A percentile compares a stretch with the other conserved stretches of the same genome.
phyloP scores from a whole-genome alignment of 1,284 basidiomycete species.

The Moesziomyces sp. region DNA sequence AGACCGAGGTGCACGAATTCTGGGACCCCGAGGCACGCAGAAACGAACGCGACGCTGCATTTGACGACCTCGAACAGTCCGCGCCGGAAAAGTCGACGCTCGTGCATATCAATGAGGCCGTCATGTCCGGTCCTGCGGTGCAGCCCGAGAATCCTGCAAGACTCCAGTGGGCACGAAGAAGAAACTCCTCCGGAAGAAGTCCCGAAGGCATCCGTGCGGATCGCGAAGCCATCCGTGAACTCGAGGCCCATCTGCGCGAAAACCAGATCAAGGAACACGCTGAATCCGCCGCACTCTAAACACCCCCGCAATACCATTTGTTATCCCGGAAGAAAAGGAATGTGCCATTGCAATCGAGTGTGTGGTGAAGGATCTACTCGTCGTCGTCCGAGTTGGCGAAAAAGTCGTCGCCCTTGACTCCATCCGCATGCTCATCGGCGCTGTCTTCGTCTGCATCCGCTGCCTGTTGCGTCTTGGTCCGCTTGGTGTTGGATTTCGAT shows the following conservation, averaged over 20 bases:
- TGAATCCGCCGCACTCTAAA: constrained; percentile 5
- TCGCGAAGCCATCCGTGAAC: constrained; percentile 33
- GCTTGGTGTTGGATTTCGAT: constrained; percentile 23
- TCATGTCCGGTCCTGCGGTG: constrained; percentile 9
- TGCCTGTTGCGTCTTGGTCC: constrained; percentile 3
- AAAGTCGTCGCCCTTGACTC: constrained; percentile 49
- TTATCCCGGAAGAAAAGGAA: too few relatives aligned
- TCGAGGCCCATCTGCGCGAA: constrained; percentile 34
- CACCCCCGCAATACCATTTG: too few relatives aligned
- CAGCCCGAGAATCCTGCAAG: background rate
- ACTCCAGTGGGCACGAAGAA: constrained; percentile 30
- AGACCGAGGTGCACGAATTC: constrained; percentile 60
- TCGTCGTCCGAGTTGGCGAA: constrained; percentile 47
- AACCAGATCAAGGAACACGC: constrained; percentile 29
- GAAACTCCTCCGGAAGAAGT: constrained; percentile 38
- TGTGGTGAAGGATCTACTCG: background rate
- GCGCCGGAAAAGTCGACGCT: constrained; percentile 12
- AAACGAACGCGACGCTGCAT: constrained; percentile 56
- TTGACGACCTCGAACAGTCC: constrained; percentile 40
- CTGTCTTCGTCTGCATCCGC: constrained; percentile 7
- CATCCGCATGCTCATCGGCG: constrained; percentile 8
- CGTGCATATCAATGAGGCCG: constrained; percentile 31
- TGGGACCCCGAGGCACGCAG: constrained; percentile 62
- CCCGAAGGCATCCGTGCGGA: constrained; percentile 47
- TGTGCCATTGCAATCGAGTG: background rate